phyloP scores from a whole-genome alignment of 192 early-diverging fungal genomes.

The Funneliformis geosporum region DNA sequence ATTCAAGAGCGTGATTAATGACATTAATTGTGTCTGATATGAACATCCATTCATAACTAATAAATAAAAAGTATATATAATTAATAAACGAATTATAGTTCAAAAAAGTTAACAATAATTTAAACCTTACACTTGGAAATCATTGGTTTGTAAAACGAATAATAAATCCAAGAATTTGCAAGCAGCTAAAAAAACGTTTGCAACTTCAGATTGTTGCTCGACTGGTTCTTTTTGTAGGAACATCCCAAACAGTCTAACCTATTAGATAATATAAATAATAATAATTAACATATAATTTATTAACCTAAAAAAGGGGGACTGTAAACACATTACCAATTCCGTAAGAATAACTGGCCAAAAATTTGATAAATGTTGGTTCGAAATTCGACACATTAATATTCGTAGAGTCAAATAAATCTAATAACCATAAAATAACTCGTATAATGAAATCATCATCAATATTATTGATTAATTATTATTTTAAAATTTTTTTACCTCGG shows the following conservation, averaged over 20 bases:
- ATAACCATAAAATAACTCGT: neutral
- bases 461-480: no score
- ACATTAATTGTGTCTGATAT: conserved; percentile 82
- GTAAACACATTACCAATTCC: conserved; percentile 79
- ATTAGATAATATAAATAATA: neutral
- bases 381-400: conserved; percentile 76
- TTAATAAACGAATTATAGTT: neutral
- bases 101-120: neutral
- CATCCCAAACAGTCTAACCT: conserved; percentile 70
- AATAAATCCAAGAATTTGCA: conserved; percentile 90
- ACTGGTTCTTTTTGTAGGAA: conserved; percentile 48
- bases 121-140: conserved; percentile 74
- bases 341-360: conserved; percentile 92
- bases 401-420: conserved; percentile 81
- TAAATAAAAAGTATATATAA: neutral
- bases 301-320: no score
- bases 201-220: conserved; percentile 62
- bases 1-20: conserved; percentile 46
- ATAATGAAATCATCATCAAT: neutral
- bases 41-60: conserved; percentile 93
- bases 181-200: conserved; percentile 72
- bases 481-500: conserved; percentile 55
- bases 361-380: conserved; percentile 79
- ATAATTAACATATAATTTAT: no score
- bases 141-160: conserved; percentile 76